Percentiles rank a stretch among this genome's conserved stretches.
Evolutionary conservation across 78 protist genomes (phyloP).

Genomic region (Parvularia atlantis): DNA sequence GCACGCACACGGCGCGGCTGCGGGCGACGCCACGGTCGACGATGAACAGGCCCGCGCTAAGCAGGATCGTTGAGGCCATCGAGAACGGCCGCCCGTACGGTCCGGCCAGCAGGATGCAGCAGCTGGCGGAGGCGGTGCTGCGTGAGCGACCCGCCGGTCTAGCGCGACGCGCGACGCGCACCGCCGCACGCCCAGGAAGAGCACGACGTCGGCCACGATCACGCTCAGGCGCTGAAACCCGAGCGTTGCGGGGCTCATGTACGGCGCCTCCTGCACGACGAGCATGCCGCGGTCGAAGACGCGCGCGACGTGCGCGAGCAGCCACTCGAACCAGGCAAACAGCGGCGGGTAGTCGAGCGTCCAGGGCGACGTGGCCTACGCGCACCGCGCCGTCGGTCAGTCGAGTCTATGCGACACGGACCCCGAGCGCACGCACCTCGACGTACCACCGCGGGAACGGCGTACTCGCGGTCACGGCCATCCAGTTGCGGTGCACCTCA

Average conservation of each 20-base stretch:
- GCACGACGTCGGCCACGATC: constrained; percentile 36
- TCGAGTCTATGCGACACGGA: no score
- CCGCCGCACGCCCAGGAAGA: constrained; percentile 9
- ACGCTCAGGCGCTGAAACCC: constrained; percentile 71
- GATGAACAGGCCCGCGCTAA: no score
- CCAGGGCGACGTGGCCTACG: constrained; percentile 73
- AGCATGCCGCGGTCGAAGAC: constrained; percentile 60
- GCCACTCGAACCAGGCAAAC: constrained; percentile 87
- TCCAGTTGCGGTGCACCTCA: constrained; percentile 95
- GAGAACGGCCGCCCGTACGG: no score
- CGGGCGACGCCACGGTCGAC: not conserved
- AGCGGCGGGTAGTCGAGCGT: constrained; percentile 96
- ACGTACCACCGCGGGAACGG: constrained; percentile 76
- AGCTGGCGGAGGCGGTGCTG: no score
- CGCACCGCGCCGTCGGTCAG: no score
- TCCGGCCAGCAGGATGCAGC: no score
- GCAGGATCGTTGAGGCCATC: no score
- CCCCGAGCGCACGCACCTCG: constrained; percentile 38
- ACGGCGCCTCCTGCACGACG: constrained; percentile 10
- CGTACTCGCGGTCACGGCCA: constrained; percentile 82
- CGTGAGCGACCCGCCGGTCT: no score
- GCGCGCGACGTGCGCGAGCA: constrained; percentile 43
- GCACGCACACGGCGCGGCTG: not conserved
- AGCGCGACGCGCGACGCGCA: no score
- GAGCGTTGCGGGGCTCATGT: constrained; percentile 36